Conservation (phyloP, 495 filamentous ascomycete species). For the Penicillium simplicissimum region DNA sequence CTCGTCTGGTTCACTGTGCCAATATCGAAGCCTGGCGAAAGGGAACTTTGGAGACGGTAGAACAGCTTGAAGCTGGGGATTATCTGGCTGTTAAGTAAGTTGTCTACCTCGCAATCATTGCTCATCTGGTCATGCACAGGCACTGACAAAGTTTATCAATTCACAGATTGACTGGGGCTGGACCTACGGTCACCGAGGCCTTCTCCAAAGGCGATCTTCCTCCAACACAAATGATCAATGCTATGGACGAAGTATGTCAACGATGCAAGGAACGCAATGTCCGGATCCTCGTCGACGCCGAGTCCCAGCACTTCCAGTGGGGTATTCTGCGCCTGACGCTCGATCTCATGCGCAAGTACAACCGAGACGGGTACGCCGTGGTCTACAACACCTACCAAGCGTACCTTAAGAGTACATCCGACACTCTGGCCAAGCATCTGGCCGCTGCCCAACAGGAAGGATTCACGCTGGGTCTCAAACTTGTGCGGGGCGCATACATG, state of each 20-base stretch:
- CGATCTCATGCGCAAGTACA: slow-evolving; percentile 75
- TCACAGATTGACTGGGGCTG: slow-evolving; percentile 37
- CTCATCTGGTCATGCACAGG: neutral
- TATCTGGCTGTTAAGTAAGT: slow-evolving; percentile 78
- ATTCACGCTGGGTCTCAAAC: slow-evolving; percentile 79
- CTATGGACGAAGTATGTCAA: slow-evolving; percentile 39
- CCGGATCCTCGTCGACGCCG: slow-evolving; percentile 78
- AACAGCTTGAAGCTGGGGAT: slow-evolving; percentile 65
- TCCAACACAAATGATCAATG: slow-evolving; percentile 38
- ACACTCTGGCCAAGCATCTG: slow-evolving; percentile 62
- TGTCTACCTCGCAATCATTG: neutral
- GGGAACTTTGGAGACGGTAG: slow-evolving; percentile 70
- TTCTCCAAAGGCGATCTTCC: slow-evolving; percentile 34
- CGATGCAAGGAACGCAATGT: slow-evolving; percentile 56
- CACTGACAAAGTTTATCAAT: neutral
- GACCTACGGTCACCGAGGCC: slow-evolving; percentile 30
- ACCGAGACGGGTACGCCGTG: slow-evolving; percentile 54
- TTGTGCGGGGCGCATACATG: slow-evolving; percentile 88
- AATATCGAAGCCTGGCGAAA: slow-evolving; percentile 69
- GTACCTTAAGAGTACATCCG: slow-evolving; percentile 71
- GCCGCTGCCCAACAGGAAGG: slow-evolving; percentile 58
- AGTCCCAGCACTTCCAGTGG: slow-evolving; percentile 71
- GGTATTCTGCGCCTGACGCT: slow-evolving; percentile 80
- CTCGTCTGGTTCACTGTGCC: slow-evolving; percentile 28
- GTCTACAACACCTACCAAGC: slow-evolving; percentile 79